Evolutionary conservation across 2,329 filamentous ascomycete genomes (phyloP), one percentile per base, ranked within the genome.

Genomic region (Pyrenochaeta sp.): DNA sequence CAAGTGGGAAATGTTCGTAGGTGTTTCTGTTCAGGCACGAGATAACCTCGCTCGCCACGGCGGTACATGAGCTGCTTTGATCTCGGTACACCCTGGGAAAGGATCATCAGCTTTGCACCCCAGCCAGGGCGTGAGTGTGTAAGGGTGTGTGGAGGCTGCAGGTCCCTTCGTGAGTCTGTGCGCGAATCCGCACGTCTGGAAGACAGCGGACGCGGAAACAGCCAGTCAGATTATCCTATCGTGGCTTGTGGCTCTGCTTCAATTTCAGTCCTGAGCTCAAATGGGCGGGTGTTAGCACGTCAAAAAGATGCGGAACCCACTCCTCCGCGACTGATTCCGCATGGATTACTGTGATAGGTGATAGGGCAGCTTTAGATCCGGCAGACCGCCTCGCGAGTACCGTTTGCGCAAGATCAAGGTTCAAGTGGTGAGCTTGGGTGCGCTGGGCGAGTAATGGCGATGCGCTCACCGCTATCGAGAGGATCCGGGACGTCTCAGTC

Each of bases 361-460:
- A 54, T 42, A 35, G 44, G 35, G 43, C 44, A 58, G 53, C 52
- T 60, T 34, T 58, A 50, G 50, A 44, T 51, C 49, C 52, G 47
- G 46, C 48, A 53, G 55, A 60, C 59, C 55, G 59, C 59, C 51
- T 43, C 44, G 41, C 32, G 41, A 24, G 44, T 28, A 30, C 11
- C n/a, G 30, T 2, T n/a, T 43, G 22, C 36, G 48, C 24, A 37
- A 51, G 41, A 23, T 44, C 41, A 50, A 35, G 32, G 34, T 44
- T 35, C 47, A 48, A 40, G 42, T 45, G 34, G 41, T 42, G 36
- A 42, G 35, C 31, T 37, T 26, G 37, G 27, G 34, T 44, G 45
- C 30, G 41, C 30, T 44, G 44, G 28, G 30, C 34, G 31, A 39
- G 22, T 40, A 48, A 48, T 37, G 31, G 21, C 11, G 20, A 26